phyloP scores from a whole-genome alignment of 1,284 basidiomycete species.

The Moesziomyces aphidis region DNA sequence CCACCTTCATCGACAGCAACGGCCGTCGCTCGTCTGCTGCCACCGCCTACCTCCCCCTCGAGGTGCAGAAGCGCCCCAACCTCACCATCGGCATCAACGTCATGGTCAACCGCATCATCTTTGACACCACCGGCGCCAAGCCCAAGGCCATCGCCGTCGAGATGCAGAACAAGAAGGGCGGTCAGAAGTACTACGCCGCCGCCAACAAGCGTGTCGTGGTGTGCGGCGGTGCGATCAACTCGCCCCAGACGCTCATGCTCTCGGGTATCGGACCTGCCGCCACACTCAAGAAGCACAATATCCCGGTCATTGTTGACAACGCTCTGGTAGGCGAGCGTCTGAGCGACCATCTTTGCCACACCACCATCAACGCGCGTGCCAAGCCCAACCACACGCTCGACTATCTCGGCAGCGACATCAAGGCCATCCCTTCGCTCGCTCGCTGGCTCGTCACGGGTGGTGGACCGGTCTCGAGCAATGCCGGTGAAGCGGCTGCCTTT shows the following conservation, averaged over 20 bases:
- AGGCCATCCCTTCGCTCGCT: slow-evolving; percentile 25
- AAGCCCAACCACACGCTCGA: slow-evolving; percentile 44
- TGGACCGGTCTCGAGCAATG: slow-evolving; percentile 44
- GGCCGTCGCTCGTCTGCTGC: slow-evolving; percentile 54
- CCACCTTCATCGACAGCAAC: slow-evolving; percentile 54
- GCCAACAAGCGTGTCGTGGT: slow-evolving; percentile 72
- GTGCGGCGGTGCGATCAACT: slow-evolving; percentile 55
- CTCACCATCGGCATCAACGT: slow-evolving; percentile 54
- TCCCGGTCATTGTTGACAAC: slow-evolving; percentile 44
- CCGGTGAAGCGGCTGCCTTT: slow-evolving; percentile 66
- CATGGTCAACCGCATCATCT: slow-evolving; percentile 50
- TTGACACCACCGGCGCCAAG: slow-evolving; percentile 42
- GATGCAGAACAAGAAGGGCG: slow-evolving; percentile 41
- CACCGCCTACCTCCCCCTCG: slow-evolving; percentile 51
- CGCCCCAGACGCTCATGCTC: slow-evolving; percentile 76
- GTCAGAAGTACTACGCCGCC: slow-evolving; percentile 41
- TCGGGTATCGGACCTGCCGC: slow-evolving; percentile 74
- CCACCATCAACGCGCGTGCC: slow-evolving; percentile 25
- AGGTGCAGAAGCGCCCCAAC: slow-evolving; percentile 51
- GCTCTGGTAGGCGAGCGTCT: slow-evolving; percentile 54
- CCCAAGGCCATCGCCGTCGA: slow-evolving; percentile 54
- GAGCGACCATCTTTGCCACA: slow-evolving; percentile 59
- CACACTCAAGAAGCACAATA: slow-evolving; percentile 44
- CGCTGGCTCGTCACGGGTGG: slow-evolving; percentile 51
- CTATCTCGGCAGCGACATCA: slow-evolving; percentile 39